Percentiles rank a stretch among this genome's conserved stretches.
These are phyloP conservation scores for Lizonia empirigonia DNA, from an alignment of 2,329 filamentous ascomycete genomes.

Conservation along the genomic window DNA sequence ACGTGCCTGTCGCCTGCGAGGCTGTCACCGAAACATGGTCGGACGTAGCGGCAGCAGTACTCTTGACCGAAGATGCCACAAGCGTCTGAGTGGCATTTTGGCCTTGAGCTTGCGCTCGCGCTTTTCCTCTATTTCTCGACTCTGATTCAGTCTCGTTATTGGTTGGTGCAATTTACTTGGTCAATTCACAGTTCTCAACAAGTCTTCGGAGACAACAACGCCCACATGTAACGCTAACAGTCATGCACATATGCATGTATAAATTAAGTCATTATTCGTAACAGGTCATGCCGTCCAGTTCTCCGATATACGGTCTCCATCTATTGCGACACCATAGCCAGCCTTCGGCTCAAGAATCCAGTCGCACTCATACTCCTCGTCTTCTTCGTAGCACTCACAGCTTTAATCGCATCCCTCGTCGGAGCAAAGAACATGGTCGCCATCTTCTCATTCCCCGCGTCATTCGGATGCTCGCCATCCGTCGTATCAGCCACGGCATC, in stretches of 20 bases:
- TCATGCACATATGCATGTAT: slow-evolving; percentile 5
- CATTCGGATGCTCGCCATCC: slow-evolving; percentile 46
- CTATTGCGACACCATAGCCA: slow-evolving; percentile 9
- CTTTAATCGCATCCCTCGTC: slow-evolving; percentile 21
- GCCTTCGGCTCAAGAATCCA: slow-evolving; percentile 7
- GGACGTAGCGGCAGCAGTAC: not conserved
- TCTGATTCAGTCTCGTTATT: not conserved
- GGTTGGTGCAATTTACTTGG: slow-evolving; percentile 1
- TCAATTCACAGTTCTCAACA: not conserved
- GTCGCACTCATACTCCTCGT: slow-evolving; percentile 1
- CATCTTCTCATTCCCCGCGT: slow-evolving; percentile 39
- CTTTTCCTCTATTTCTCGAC: not conserved
- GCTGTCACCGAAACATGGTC: not conserved
- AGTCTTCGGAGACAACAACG: not conserved
- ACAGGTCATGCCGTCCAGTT: not conserved
- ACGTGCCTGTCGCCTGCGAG: not conserved
- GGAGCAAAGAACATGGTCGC: slow-evolving; percentile 33
- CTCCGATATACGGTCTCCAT: not conserved
- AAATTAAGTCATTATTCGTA: slow-evolving; percentile 13
- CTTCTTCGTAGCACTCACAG: slow-evolving; percentile 15
- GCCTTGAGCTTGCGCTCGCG: not conserved
- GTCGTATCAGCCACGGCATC: slow-evolving; percentile 37
- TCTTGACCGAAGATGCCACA: not conserved
- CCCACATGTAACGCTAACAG: not conserved
- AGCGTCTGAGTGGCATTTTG: not conserved